phyloP scores from a whole-genome alignment of 2,329 filamentous ascomycete genomes.

The Gaeumannomyces tritici region DNA sequence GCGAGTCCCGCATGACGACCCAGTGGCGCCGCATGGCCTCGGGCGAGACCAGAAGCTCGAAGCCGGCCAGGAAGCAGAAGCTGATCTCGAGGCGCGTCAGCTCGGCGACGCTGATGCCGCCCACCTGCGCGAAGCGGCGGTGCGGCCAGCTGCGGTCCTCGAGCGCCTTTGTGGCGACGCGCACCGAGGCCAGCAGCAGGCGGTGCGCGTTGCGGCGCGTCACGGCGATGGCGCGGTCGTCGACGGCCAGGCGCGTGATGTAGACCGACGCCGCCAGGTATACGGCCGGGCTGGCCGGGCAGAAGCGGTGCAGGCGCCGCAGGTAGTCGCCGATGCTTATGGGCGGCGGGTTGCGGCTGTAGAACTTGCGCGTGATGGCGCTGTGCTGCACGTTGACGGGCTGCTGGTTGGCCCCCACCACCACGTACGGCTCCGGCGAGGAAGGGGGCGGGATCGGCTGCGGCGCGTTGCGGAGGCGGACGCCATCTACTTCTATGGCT shows the following conservation, averaged over 20 bases:
- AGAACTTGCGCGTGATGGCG: constrained; percentile 86
- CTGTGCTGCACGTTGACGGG: constrained; percentile 70
- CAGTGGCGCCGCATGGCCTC: constrained; percentile 56
- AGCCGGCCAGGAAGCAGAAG: constrained; percentile 79
- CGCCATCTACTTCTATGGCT: constrained; percentile 35
- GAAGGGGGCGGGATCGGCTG: constrained; percentile 16
- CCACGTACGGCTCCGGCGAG: constrained; percentile 41
- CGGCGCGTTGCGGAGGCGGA: constrained; percentile 29
- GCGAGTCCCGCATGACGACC: constrained; percentile 40
- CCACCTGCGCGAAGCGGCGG: constrained; percentile 73
- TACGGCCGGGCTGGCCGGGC: constrained; percentile 86
- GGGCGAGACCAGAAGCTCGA: constrained; percentile 61
- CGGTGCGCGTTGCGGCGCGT: constrained; percentile 81
- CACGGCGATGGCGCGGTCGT: constrained; percentile 69
- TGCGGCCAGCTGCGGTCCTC: constrained; percentile 88
- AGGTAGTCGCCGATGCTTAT: constrained; percentile 81
- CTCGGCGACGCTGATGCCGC: constrained; percentile 75
- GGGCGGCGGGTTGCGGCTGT: constrained; percentile 76
- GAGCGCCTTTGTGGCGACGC: constrained; percentile 89
- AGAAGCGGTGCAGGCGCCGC: constrained; percentile 77
- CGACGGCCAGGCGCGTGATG: constrained; percentile 71
- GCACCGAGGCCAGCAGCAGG: constrained; percentile 70
- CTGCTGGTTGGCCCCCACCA: constrained; percentile 61
- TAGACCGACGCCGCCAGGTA: constrained; percentile 86
- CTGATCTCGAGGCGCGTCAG: constrained; percentile 80